These are phyloP conservation scores for Phylloporus rhodoxanthus DNA, from an alignment of 768 basidiomycete species.

Conservation along the genomic window DNA sequence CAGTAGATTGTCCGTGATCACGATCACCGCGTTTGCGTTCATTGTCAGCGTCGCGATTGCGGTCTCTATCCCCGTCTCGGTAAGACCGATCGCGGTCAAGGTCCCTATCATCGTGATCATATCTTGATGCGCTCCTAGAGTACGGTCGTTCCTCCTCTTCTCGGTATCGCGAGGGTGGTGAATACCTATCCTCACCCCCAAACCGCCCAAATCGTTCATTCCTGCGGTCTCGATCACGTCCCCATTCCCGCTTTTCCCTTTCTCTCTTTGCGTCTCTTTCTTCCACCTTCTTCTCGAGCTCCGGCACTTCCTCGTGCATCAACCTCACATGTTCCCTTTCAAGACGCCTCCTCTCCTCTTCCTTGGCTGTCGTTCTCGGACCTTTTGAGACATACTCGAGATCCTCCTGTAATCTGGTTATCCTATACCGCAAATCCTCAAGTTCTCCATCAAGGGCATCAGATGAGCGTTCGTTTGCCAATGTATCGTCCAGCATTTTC, in stretches of 20 bases:
- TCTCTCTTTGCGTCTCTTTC: constrained; percentile 71
- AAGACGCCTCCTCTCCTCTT: constrained; percentile 78
- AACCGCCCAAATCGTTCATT: constrained; percentile 77
- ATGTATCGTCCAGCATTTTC: constrained; percentile 67
- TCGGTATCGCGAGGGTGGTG: constrained; percentile 28
- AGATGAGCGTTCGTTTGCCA: constrained; percentile 74
- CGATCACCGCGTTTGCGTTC: constrained; percentile 26
- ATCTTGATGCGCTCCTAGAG: constrained; percentile 38
- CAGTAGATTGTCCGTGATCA: constrained; percentile 33
- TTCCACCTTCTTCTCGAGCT: constrained; percentile 80
- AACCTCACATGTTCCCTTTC: constrained; percentile 83
- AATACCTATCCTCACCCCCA: constrained; percentile 41
- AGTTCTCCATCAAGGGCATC: constrained; percentile 89
- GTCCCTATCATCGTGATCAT: constrained; percentile 36
- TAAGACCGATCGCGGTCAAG: constrained; percentile 26
- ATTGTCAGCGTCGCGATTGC: constrained; percentile 22
- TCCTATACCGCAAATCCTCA: constrained; percentile 77
- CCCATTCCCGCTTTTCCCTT: constrained; percentile 73
- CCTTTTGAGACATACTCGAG: constrained; percentile 81
- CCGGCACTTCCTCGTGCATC: constrained; percentile 88
- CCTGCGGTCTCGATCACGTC: constrained; percentile 71
- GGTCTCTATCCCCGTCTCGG: constrained; percentile 28
- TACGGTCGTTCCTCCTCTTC: constrained; percentile 51
- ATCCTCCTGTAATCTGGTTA: constrained; percentile 85
- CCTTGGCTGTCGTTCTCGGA: constrained; percentile 62